Percentiles rank a stretch among this genome's conserved stretches.
Conservation (phyloP, 306 rosid species). For the Medicago arabica region DNA sequence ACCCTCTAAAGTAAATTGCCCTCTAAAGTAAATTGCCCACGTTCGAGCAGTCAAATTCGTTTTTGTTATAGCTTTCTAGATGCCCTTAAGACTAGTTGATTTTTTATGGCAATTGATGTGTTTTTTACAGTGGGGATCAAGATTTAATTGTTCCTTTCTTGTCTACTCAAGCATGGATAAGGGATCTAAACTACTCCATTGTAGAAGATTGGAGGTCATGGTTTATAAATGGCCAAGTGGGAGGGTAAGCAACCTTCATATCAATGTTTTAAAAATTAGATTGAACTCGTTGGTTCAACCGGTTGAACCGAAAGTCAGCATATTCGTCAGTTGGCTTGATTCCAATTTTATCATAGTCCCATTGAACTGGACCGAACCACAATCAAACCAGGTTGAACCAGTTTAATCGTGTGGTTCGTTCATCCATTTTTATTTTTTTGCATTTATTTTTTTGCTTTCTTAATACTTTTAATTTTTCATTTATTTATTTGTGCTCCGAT, state of each 20-base stretch:
- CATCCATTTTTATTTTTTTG: no score
- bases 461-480: no score
- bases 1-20: no score
- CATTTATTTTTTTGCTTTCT: no score
- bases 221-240: conserved; percentile 52
- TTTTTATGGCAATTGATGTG: conserved; percentile 16
- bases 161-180: conserved; percentile 62
- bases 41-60: background rate
- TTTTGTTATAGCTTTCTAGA: background rate
- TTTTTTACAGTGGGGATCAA: conserved; percentile 58
- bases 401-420: no score
- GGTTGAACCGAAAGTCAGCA: background rate
- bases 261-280: background rate
- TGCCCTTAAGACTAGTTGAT: background rate
- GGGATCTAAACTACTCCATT: conserved; percentile 51
- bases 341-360: background rate
- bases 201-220: conserved; percentile 53
- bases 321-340: background rate
- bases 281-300: background rate
- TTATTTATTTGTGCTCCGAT: no score
- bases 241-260: conserved; percentile 48
- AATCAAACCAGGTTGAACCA: background rate
- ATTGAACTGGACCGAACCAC: background rate
- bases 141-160: conserved; percentile 45
- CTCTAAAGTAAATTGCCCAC: background rate